Base-by-base conservation (phyloP, 2,329 filamentous ascomycete species). In the Bretziella fagacearum region DNA sequence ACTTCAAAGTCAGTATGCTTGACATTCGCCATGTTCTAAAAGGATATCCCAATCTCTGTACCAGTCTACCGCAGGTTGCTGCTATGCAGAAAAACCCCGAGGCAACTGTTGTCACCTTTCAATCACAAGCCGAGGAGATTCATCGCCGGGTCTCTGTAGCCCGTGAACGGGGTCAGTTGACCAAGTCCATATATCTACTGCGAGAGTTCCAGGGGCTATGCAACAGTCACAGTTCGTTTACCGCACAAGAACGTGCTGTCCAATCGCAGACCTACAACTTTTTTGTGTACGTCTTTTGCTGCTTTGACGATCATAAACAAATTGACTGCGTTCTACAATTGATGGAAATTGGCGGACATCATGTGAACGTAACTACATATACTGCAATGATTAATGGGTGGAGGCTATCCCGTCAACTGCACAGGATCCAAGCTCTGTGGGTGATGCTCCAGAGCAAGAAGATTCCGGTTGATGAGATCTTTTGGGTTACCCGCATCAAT, bases 351-450 rank as follows among this genome's bases (percentile, higher is more conserved):
- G 52, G 71, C 44, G 73, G 71, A 1, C 57, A 80, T 25, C 59
- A 63, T 48, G 79, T 82, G 8, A 30, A 48, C 25, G 22, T 23
- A 11, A 77, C 65, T 54, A 80, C 82, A 0, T 91, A 81, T 73
- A 80, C 77, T 32, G 65, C 73, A 36, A 81, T 91, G 71, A 73
- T 91, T 53, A 68, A 74, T 48, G 83, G 83, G 1, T 84, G 78
- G 60, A 73, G 71, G 56, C 68, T 66, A 43, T 68, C 73, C 43
- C 67, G 67, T 46, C 77, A 84, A 54, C 53, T 66, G 0, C 58
- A 64, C n/a, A 74, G 70, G 18, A 65, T 87, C 51, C 71, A 79
- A 47, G 67, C 67, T 1, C 68, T 86, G 26, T 93, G 84, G 84
- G 54, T 61, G 0, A 73, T 71, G 52, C 73, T 91, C 61, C 56